Percentiles rank a stretch among this genome's conserved stretches.
Conservation (phyloP, 495 filamentous ascomycete species). For the Lophiostoma macrostomum region DNA sequence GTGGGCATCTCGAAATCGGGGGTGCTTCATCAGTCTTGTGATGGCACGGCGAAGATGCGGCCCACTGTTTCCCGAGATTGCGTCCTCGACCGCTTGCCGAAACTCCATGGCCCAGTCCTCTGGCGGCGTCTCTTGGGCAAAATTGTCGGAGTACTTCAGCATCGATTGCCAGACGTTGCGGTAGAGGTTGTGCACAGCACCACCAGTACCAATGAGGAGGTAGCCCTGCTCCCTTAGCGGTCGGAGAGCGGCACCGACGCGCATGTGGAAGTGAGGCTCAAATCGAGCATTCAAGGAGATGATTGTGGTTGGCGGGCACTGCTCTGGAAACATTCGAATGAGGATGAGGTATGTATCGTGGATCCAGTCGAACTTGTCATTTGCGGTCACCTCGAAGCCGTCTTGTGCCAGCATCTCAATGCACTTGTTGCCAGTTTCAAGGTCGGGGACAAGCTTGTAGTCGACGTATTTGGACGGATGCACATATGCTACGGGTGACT, state of each 20-base stretch:
- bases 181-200: conserved; percentile 63
- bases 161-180: conserved; percentile 61
- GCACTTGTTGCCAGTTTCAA: conserved; percentile 47
- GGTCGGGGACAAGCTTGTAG: conserved; percentile 56
- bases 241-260: conserved; percentile 52
- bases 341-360: conserved; percentile 63
- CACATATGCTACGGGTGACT: conserved; percentile 59
- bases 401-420: conserved; percentile 45
- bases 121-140: conserved; percentile 55
- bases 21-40: conserved; percentile 60
- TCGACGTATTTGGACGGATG: conserved; percentile 56
- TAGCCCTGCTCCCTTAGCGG: conserved; percentile 50
- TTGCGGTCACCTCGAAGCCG: conserved; percentile 51
- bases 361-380: conserved; percentile 59
- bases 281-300: conserved; percentile 57
- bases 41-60: conserved; percentile 49
- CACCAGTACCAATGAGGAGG: conserved; percentile 59
- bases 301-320: conserved; percentile 57
- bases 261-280: conserved; percentile 60
- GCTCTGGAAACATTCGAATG: conserved; percentile 59
- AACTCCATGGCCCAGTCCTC: conserved; percentile 58
- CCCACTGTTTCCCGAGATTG: conserved; percentile 49
- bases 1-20: conserved; percentile 58
- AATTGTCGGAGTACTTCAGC: conserved; percentile 58
- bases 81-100: conserved; percentile 57